phyloP scores from a whole-genome alignment of 2,329 filamentous ascomycete species.

The Ustilaginoidea virens region DNA sequence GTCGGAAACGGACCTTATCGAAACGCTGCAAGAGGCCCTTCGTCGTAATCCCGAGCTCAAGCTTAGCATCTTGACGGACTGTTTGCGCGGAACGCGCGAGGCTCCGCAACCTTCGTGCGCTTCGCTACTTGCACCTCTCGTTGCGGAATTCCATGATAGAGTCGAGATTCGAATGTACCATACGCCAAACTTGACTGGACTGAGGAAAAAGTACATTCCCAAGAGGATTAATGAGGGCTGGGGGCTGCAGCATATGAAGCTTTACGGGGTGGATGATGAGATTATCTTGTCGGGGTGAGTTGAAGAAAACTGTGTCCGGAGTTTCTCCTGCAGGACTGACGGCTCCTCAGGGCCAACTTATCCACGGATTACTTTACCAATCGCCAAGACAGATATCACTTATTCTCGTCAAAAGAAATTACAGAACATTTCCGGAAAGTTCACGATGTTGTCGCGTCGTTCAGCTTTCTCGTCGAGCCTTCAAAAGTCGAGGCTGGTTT shows the following conservation, averaged over 20 bases:
- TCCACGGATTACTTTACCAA: conserved; percentile 94
- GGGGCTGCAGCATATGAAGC: conserved; percentile 98
- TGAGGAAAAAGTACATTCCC: conserved; percentile 71
- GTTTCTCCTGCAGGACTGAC: background rate
- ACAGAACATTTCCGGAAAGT: conserved; percentile 71
- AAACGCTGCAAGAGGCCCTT: conserved; percentile 61
- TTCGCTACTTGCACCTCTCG: conserved; percentile 71
- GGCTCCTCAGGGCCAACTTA: conserved; percentile 55
- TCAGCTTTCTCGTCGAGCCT: conserved; percentile 70
- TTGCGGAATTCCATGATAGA: conserved; percentile 64
- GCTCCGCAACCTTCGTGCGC: conserved; percentile 75
- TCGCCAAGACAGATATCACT: conserved; percentile 83
- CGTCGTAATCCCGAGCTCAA: conserved; percentile 58
- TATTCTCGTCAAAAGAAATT: conserved; percentile 67
- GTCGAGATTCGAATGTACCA: conserved; percentile 97
- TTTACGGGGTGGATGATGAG: conserved; percentile 91
- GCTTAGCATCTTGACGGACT: conserved; percentile 83
- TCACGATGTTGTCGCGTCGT: conserved; percentile 58
- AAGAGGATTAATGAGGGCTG: conserved; percentile 93
- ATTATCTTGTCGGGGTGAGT: conserved; percentile 78
- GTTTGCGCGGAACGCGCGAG: conserved; percentile 80
- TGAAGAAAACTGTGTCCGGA: too few species aligned
- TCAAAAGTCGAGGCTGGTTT: conserved; percentile 38
- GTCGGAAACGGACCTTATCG: conserved; percentile 76
- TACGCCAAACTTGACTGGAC: conserved; percentile 82